Evolutionary conservation across 768 basidiomycete genomes (phyloP).

Genomic region (Pulveroboletus sp.): DNA sequence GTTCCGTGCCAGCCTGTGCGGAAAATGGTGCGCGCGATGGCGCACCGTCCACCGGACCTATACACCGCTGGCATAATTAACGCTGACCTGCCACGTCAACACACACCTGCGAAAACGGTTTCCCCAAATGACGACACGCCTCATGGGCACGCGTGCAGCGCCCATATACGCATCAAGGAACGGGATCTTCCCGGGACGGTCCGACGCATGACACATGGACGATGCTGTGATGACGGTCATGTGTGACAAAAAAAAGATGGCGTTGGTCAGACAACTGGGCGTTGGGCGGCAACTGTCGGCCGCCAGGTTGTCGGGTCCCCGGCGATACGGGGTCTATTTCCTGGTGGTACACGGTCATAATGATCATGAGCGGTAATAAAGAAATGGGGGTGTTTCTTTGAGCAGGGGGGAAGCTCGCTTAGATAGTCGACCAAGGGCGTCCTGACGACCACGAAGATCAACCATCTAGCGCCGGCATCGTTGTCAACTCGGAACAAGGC

Average conservation of each 20-base stretch:
- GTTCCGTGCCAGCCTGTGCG: too few relatives aligned
- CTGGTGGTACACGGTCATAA: not conserved
- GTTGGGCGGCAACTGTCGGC: too few relatives aligned
- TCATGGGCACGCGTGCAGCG: not conserved
- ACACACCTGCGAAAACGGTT: not conserved
- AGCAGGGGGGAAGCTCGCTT: not conserved
- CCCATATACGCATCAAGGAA: not conserved
- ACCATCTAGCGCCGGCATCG: too few relatives aligned
- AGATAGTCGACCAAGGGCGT: too few relatives aligned
- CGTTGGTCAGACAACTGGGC: too few relatives aligned
- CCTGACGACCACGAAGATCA: too few relatives aligned
- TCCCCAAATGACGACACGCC: not conserved
- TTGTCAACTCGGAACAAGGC: too few relatives aligned
- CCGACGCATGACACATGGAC: too few relatives aligned
- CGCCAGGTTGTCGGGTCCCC: not conserved
- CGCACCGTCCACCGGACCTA: too few relatives aligned
- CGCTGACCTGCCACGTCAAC: not conserved
- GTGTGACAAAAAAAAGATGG: not conserved
- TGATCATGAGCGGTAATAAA: not conserved
- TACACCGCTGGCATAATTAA: not conserved
- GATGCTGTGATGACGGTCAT: too few relatives aligned
- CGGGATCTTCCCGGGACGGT: too few relatives aligned
- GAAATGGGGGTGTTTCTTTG: not conserved
- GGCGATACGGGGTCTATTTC: not conserved
- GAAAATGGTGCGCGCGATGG: too few relatives aligned